Evolutionary conservation across 1,284 basidiomycete genomes (phyloP), one percentile per base, ranked within the genome.

Genomic region (Marasmius sp.): DNA sequence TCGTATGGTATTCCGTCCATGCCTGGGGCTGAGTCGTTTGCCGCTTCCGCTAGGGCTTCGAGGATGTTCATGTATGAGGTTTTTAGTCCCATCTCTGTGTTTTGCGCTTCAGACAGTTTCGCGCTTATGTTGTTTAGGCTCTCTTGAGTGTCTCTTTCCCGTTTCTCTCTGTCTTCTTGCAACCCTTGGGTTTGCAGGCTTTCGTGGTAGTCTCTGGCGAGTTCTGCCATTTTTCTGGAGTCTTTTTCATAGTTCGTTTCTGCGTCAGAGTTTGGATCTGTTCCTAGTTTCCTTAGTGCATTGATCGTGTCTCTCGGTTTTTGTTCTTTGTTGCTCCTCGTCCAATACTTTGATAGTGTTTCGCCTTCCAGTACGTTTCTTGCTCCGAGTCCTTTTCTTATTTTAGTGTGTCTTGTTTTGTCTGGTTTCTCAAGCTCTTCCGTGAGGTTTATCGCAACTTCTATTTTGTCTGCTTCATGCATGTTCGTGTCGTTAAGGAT

Each of bases 271-370:
- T 50, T 7, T 2, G n/a, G 18, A 2, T 27, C 27, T 37, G 34
- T 14, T 0, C 5, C 18, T 53, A 5, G 34, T 38, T 62, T 64
- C 54, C 58, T 37, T 1, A 70, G 67, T 20, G 62, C n/a, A 18
- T 53, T 53, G 6, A 69, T 64, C 10, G 64, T 16, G 12, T 68
- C 66, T 57, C 64, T 27, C 12, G 66, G 66, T 54, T 65, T 66
- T 6, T 53, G 59, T 38, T 59, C 60, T 16, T 62, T 65, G 47
- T 71, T 67, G 0, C 68, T 47, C 0, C 22, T 27, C 0, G 65
- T 64, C 72, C 73, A 75, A 57, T 70, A 70, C 58, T 69, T 70
- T 4, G 63, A 64, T 0, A 71, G 67, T 0, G 55, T 61, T 63
- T 75, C 73, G 0, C 72, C 70, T 54, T 71, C 61, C 0, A 67